Base-by-base conservation (phyloP, 2,329 filamentous ascomycete genomes). In the Aspergillus tubingensis region DNA sequence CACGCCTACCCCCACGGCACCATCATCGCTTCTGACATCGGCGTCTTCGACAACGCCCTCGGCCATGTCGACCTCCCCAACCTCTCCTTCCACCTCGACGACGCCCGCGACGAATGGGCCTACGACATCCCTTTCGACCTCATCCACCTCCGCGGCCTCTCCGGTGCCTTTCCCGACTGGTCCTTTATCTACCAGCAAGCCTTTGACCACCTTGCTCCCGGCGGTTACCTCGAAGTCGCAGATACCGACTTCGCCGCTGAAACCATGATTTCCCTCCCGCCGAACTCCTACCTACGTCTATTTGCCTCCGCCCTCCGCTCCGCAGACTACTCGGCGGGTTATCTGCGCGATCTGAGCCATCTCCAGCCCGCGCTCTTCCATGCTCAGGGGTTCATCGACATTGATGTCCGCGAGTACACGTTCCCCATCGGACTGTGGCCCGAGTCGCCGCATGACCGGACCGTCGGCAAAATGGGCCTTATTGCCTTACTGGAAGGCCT, bases 1-100 rank as follows among this genome's bases (percentile, higher is more conserved):
- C 72, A 75, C 53, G 69, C 73, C 41, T 78, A 78, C 59, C 80
- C 81, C 7, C 68, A 75, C 17, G 73, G 79, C 25, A 77, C 81
- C 57, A 77, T 83, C n/a, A 78, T 82, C 25, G 81, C 80, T 25
- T 75, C 75, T 2, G 77, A 79, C 51, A 75, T 79, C 27, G 71
- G 74, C 25, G 63, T 76, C 56, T 78, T 82, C 62, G 80, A 82
- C 62, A 74, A 78, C 59, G 72, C 72, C 2, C 69, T 76, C 1
- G 68, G 65, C 25, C 65, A 69, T 23, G 67, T 74, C 17, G 71
- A 70, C 27, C 70, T 77, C 1, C 73, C 76, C 15, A 79, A 78
- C 57, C 69, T 82, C 6, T 77, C 76, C 44, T 83, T 83, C 73
- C 80, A 82, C 63, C 72, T 83, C n/a, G 79, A 82, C 59, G 79